These are phyloP conservation scores for Talaromyces funiculosus DNA, from an alignment of 2,329 filamentous ascomycete species.

Conservation along the genomic window DNA sequence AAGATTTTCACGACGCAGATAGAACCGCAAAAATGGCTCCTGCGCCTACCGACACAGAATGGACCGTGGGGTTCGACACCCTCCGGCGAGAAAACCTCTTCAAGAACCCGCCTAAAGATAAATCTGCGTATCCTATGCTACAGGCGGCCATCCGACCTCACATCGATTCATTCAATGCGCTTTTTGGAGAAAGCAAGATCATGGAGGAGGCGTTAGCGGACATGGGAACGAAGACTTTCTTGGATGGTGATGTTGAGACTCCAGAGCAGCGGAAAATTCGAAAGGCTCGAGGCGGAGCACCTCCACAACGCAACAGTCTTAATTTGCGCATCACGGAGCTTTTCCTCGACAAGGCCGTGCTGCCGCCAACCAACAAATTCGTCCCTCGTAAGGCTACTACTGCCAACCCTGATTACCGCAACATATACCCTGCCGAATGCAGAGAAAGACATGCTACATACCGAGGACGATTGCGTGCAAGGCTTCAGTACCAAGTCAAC, in stretches of 20 bases:
- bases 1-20: neutral
- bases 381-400: slow-evolving; percentile 55
- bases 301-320: slow-evolving; percentile 63
- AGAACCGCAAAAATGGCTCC: slow-evolving; percentile 45
- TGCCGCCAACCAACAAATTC: slow-evolving; percentile 79
- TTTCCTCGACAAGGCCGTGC: slow-evolving; percentile 71
- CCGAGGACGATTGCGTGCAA: slow-evolving; percentile 74
- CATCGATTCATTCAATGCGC: slow-evolving; percentile 89
- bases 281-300: slow-evolving; percentile 51
- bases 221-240: slow-evolving; percentile 81
- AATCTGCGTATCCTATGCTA: slow-evolving; percentile 79
- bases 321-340: slow-evolving; percentile 74
- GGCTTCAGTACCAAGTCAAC: slow-evolving; percentile 81
- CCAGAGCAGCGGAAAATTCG: slow-evolving; percentile 33
- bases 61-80: slow-evolving; percentile 83
- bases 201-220: slow-evolving; percentile 74
- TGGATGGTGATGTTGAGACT: slow-evolving; percentile 64
- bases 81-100: slow-evolving; percentile 84
- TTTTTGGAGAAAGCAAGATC: slow-evolving; percentile 69
- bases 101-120: slow-evolving; percentile 77
- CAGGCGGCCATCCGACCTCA: slow-evolving; percentile 84
- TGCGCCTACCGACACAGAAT: slow-evolving; percentile 60
- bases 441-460: slow-evolving; percentile 91
- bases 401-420: slow-evolving; percentile 43
- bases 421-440: slow-evolving; percentile 87